Conservation (phyloP, 2,329 filamentous ascomycete genomes). For the Daldinia eschscholtzii region DNA sequence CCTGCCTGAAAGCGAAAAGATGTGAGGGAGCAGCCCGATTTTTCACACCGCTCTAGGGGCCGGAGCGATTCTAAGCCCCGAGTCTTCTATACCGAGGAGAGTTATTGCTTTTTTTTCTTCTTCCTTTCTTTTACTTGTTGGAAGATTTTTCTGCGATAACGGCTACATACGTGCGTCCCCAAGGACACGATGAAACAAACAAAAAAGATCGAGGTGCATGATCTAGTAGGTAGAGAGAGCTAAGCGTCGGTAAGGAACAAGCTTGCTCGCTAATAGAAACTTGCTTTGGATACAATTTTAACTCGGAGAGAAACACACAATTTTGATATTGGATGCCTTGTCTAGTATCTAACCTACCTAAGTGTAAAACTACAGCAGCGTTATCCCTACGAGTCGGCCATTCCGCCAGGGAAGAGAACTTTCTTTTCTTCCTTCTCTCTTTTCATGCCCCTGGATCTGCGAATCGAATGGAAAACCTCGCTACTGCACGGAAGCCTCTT, state of each 20-base stretch:
- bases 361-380: neutral
- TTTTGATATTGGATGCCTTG: neutral
- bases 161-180: conserved; percentile 23
- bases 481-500: conserved; percentile 42
- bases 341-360: neutral
- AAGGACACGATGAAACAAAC: conserved; percentile 25
- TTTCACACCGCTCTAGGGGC: conserved; percentile 39
- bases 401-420: neutral
- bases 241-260: neutral
- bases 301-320: neutral
- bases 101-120: neutral
- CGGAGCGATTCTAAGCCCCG: conserved; percentile 15
- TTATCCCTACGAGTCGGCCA: neutral
- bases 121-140: neutral
- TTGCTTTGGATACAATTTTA: neutral
- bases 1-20: conserved; percentile 35
- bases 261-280: neutral
- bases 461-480: conserved; percentile 30
- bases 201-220: conserved; percentile 13
- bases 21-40: conserved; percentile 41
- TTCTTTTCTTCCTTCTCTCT: neutral
- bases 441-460: conserved; percentile 25
- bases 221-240: neutral
- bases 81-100: neutral
- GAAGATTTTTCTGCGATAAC: conserved; percentile 11